A percentile compares a stretch with the other conserved stretches of the same genome.
Evolutionary conservation across 1,284 basidiomycete genomes (phyloP).

Genomic region (Boletus smithii): DNA sequence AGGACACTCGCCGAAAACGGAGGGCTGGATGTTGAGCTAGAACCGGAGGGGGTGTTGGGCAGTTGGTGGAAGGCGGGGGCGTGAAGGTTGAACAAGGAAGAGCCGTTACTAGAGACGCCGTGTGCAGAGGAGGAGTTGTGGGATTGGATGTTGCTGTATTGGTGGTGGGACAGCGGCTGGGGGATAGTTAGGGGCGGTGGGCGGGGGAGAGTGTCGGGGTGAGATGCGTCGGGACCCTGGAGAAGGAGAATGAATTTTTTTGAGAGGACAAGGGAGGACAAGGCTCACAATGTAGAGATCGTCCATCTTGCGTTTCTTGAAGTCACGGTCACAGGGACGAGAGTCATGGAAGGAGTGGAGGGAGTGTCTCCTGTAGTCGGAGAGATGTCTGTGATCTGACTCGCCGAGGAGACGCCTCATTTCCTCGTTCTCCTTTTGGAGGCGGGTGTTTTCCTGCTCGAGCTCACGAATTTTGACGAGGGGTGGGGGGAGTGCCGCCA

Average conservation of each 20-base stretch:
- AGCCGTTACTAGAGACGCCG: conserved; percentile 32
- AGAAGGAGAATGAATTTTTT: background rate
- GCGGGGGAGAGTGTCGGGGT: conserved; percentile 42
- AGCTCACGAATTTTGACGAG: conserved; percentile 69
- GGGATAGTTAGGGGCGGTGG: conserved; percentile 64
- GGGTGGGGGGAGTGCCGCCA: conserved; percentile 64
- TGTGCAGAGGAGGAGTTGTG: conserved; percentile 36
- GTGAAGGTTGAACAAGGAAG: conserved; percentile 49
- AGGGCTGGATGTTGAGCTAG: conserved; percentile 69
- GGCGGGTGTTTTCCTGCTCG: conserved; percentile 66
- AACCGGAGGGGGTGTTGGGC: conserved; percentile 66
- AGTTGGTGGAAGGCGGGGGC: conserved; percentile 52
- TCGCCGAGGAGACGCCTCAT: conserved; percentile 58
- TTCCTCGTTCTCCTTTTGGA: conserved; percentile 68
- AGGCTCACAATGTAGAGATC: conserved; percentile 54
- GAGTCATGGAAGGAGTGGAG: conserved; percentile 42
- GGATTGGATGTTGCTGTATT: conserved; percentile 28
- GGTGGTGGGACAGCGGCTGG: conserved; percentile 41
- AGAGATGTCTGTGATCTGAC: conserved; percentile 34
- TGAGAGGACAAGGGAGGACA: background rate
- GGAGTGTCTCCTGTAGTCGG: conserved; percentile 45
- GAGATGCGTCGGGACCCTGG: conserved; percentile 26
- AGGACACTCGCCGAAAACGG: conserved; percentile 77
- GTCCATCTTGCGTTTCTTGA: conserved; percentile 61
- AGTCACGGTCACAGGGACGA: conserved; percentile 55